phyloP scores from a whole-genome alignment of 2,329 filamentous ascomycete genomes.

The Ceratocystis cubensis region DNA sequence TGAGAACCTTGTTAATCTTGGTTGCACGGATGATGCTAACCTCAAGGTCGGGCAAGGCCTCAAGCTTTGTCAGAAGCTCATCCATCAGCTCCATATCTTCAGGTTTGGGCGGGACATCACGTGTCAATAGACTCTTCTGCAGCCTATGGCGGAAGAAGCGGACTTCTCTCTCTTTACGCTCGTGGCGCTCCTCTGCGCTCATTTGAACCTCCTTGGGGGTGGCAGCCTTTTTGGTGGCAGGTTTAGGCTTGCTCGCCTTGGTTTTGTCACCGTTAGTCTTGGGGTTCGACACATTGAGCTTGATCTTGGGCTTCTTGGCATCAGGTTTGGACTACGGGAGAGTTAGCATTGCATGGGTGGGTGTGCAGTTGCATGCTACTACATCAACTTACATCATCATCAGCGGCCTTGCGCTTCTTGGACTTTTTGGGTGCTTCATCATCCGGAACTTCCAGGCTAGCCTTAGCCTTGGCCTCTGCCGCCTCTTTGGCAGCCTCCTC shows the following conservation, averaged over 20 bases:
- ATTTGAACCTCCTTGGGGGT: conserved; percentile 44
- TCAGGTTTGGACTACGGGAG: conserved; percentile 30
- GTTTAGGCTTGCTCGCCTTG: conserved; percentile 43
- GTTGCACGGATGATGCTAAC: conserved; percentile 77
- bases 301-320: conserved; percentile 58
- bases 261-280: conserved; percentile 37
- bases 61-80: conserved; percentile 66
- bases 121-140: conserved; percentile 81
- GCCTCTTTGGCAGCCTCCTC: conserved; percentile 41
- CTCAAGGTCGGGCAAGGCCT: conserved; percentile 67
- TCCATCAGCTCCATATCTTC: conserved; percentile 71
- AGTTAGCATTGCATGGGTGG: background rate
- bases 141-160: conserved; percentile 87
- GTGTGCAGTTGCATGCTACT: background rate
- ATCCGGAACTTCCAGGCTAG: conserved; percentile 36
- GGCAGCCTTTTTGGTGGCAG: conserved; percentile 42
- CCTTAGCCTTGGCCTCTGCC: conserved; percentile 31
- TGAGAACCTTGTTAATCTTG: conserved; percentile 98
- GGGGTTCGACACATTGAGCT: conserved; percentile 49
- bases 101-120: conserved; percentile 73
- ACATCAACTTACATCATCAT: conserved; percentile 48
- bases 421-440: conserved; percentile 55
- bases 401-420: conserved; percentile 70
- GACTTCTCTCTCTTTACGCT: conserved; percentile 62
- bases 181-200: conserved; percentile 44